Percentiles rank a stretch among this genome's conserved stretches.
phyloP scores from a whole-genome alignment of 2,329 filamentous ascomycete genomes.

The Fusarium pilosicola region DNA sequence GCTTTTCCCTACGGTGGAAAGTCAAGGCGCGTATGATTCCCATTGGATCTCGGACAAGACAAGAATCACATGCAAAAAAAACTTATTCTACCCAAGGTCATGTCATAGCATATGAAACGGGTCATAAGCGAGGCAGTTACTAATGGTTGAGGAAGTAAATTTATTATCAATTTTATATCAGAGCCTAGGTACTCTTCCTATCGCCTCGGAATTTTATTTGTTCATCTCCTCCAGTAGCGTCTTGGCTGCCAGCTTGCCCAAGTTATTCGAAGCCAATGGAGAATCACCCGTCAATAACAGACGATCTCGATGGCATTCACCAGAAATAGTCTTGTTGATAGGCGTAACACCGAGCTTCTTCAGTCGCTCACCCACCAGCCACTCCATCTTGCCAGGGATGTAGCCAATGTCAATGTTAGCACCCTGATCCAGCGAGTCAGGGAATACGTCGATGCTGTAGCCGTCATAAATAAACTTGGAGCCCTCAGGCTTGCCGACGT shows the following conservation, averaged over 20 bases:
- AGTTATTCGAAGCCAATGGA: neutral
- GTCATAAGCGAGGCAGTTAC: too few species aligned
- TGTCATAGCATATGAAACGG: rapidly evolving
- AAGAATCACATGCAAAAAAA: too few species aligned
- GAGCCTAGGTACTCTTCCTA: rapidly evolving
- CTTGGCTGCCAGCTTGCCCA: neutral
- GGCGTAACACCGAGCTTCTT: neutral
- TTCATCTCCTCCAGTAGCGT: neutral
- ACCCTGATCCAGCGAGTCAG: neutral
- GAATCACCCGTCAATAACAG: neutral
- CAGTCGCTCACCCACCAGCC: neutral
- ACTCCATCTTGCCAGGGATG: constrained; percentile 7
- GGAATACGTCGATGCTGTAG: neutral
- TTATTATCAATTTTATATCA: neutral
- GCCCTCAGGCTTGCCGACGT: neutral
- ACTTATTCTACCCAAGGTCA: too few species aligned
- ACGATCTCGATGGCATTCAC: neutral
- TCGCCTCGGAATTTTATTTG: rapidly evolving
- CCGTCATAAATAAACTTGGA: constrained; percentile 1
- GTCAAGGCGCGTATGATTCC: rapidly evolving
- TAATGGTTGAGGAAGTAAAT: too few species aligned
- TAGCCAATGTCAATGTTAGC: neutral
- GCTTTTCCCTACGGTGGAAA: rapidly evolving
- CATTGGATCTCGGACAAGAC: rapidly evolving
- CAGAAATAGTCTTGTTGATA: neutral